Evolutionary conservation across 129 eudicot species (phyloP), one percentile per base, ranked within the genome.

Genomic region (Gnaphalium uliginosum): DNA sequence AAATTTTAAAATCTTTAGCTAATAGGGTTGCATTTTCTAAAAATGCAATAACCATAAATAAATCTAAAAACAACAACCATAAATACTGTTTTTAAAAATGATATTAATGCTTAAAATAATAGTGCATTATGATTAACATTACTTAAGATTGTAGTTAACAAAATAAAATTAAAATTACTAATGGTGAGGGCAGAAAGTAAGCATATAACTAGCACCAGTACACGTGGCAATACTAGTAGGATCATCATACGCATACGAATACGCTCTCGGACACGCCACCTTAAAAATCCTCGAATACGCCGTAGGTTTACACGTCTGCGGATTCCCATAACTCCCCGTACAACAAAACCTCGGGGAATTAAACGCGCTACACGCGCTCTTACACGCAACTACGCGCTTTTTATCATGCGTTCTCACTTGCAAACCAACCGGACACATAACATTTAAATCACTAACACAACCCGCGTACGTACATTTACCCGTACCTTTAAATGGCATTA

Each of bases 171-270:
- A 54, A 19, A 19, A 74, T 25, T 35, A 21, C 63, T 85, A 88
- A 81, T 86, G 96, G 79, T 87, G 93, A 23, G 98, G 96, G 72
- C 97, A 93, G 76, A 90, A 93, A 8, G 96, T 90, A 48, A 93
- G 83, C 85, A 93, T 57, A 71, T 93, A 93, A 76, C 79, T 93
- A 4, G 89, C 96, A 2, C 97, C 92, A 15, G 96, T 93, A 77
- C 98, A 93, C 71, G 98, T 93, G 8, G 98, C 81, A 51, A 93
- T 93, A 33, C 98, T 93, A 17, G 98, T 93, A 8, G 98, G 98
- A 79, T 93, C 98, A 79, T 93, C 98, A 43, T 86, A 93, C 6
- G 98, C 98, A 72, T 93, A 93, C 66, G 98, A 93, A 75, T 93
- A 93, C 11, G 98, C 98, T 74, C 77, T 82, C 8, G 98, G 98